These are phyloP conservation scores for Ramaria sp. DNA, from an alignment of 768 basidiomycete species.

Conservation along the genomic window DNA sequence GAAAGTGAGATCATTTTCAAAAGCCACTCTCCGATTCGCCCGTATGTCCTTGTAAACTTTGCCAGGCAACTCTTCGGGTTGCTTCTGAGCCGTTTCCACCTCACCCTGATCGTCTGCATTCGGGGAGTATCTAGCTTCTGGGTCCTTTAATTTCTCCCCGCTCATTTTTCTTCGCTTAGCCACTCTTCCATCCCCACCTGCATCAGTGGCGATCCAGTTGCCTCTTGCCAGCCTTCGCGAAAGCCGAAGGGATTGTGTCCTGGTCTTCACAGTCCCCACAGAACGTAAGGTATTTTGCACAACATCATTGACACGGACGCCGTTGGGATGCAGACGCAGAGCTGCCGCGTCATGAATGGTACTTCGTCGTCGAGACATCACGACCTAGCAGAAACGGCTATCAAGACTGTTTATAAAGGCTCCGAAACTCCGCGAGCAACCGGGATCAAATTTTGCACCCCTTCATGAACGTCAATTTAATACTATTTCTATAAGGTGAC, in stretches of 20 bases:
- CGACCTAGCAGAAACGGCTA: not conserved
- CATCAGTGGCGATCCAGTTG: constrained; percentile 60
- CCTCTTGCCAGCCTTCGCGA: constrained; percentile 36
- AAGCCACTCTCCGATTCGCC: constrained; percentile 34
- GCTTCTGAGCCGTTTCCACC: constrained; percentile 10
- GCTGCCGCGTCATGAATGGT: constrained; percentile 57
- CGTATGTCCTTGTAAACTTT: constrained; percentile 14
- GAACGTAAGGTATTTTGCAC: not conserved
- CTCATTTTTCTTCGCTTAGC: constrained; percentile 23
- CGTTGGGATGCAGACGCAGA: constrained; percentile 57
- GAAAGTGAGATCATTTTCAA: constrained; percentile 42
- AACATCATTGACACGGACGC: constrained; percentile 28
- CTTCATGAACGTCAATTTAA: too few species aligned
- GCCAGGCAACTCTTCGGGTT: constrained; percentile 11
- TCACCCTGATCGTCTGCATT: constrained; percentile 17
- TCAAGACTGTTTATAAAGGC: too few species aligned
- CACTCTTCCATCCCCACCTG: constrained; percentile 40
- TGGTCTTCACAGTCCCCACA: constrained; percentile 14
- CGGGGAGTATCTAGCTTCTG: constrained; percentile 12
- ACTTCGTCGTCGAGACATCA: constrained; percentile 23
- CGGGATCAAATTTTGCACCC: too few species aligned
- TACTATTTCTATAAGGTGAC: too few species aligned
- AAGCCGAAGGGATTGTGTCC: constrained; percentile 20
- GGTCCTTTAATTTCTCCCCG: constrained; percentile 16
- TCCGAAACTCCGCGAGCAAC: too few species aligned